These are phyloP conservation scores for Botrytis paeoniae DNA, from an alignment of 2,329 filamentous ascomycete genomes.

Conservation along the genomic window DNA sequence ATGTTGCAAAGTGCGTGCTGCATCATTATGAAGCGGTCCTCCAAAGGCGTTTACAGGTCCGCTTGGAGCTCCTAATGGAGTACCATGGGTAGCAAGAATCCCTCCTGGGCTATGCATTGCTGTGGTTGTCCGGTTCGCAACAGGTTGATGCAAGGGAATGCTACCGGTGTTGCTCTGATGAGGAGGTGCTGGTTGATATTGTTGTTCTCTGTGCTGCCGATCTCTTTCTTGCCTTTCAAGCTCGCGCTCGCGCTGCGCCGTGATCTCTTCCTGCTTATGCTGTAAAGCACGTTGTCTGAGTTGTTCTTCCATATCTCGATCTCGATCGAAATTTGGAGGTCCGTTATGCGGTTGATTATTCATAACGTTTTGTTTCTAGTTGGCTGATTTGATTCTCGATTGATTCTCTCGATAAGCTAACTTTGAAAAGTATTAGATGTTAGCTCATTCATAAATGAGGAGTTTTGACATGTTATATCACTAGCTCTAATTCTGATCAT, in stretches of 20 bases:
- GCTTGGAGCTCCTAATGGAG: slow-evolving; percentile 41
- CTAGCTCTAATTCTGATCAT: not conserved
- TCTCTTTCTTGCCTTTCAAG: slow-evolving; percentile 53
- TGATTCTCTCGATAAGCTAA: not conserved
- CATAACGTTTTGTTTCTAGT: slow-evolving; percentile 24
- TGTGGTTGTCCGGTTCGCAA: slow-evolving; percentile 74
- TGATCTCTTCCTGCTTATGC: slow-evolving; percentile 52
- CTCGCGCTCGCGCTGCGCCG: slow-evolving; percentile 48
- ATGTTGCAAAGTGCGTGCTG: slow-evolving; percentile 52
- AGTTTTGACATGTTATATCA: not conserved
- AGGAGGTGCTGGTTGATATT: slow-evolving; percentile 61
- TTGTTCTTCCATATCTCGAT: slow-evolving; percentile 49
- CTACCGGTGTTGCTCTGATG: slow-evolving; percentile 87
- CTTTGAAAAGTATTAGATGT: not conserved
- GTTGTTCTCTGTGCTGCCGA: slow-evolving; percentile 59
- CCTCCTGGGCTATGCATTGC: slow-evolving; percentile 92
- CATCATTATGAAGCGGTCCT: slow-evolving; percentile 53
- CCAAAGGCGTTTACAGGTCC: slow-evolving; percentile 47
- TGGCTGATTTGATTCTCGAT: slow-evolving; percentile 1
- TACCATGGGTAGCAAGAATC: slow-evolving; percentile 71
- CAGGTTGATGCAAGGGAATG: slow-evolving; percentile 90
- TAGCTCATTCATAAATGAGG: not conserved
- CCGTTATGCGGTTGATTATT: slow-evolving; percentile 36
- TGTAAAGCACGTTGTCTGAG: slow-evolving; percentile 53
- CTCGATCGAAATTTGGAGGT: slow-evolving; percentile 37